phyloP scores from a whole-genome alignment of 306 rosid genomes.

The Luffa aegyptiaca region DNA sequence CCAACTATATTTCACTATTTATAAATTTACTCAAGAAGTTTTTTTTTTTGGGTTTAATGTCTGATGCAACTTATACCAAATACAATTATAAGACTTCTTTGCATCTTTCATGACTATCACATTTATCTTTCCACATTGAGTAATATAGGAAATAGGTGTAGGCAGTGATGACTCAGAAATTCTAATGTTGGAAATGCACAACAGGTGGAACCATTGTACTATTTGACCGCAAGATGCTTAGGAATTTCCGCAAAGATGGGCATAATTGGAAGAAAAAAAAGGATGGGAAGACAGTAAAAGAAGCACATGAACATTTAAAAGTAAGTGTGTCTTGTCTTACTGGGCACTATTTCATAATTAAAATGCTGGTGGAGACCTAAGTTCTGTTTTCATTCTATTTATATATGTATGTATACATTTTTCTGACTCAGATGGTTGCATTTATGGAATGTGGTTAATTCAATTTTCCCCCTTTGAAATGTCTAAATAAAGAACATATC shows the following conservation, averaged over 20 bases:
- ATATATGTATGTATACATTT: neutral
- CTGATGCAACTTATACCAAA: neutral
- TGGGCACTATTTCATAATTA: neutral
- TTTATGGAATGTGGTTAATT: neutral
- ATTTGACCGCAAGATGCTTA: conserved; percentile 88
- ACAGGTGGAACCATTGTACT: conserved; percentile 78
- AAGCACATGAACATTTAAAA: conserved; percentile 97
- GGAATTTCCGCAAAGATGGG: conserved; percentile 92
- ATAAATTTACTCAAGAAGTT: neutral
- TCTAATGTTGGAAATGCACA: conserved; percentile 12
- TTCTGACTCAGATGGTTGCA: neutral
- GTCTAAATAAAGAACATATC: neutral
- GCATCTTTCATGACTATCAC: conserved; percentile 11
- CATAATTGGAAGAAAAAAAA: conserved; percentile 98
- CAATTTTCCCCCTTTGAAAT: neutral
- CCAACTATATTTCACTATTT: neutral
- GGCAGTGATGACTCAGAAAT: neutral
- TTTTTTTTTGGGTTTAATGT: neutral
- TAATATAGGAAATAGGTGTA: conserved; percentile 12
- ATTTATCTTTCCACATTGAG: conserved; percentile 22
- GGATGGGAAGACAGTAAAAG: conserved; percentile 95
- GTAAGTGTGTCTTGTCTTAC: conserved; percentile 40
- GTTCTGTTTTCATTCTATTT: neutral
- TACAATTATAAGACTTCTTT: neutral
- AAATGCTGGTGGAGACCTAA: neutral